These are phyloP conservation scores for Colletotrichum agaves DNA, from an alignment of 2,329 filamentous ascomycete species.

Conservation along the genomic window DNA sequence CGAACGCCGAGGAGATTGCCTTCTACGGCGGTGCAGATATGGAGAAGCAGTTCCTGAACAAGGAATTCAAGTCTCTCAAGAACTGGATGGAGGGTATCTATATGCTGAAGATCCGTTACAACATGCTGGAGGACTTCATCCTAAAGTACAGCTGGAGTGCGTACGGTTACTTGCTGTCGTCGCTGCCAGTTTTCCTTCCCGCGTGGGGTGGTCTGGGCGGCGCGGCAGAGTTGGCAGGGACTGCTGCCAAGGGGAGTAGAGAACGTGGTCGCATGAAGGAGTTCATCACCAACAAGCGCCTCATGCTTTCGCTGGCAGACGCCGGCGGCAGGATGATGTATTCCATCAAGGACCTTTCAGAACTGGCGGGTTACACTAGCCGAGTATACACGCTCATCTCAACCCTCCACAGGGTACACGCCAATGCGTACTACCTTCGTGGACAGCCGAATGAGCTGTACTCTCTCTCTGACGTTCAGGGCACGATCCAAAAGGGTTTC, in stretches of 20 bases:
- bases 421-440: slow-evolving; percentile 82
- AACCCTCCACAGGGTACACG: slow-evolving; percentile 92
- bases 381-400: slow-evolving; percentile 96
- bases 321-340: slow-evolving; percentile 99
- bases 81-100: slow-evolving; percentile 99
- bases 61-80: slow-evolving; percentile 91
- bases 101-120: slow-evolving; percentile 96
- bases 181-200: slow-evolving; percentile 91
- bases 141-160: slow-evolving; percentile 99
- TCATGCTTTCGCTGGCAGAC: slow-evolving; percentile 97
- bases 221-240: slow-evolving; percentile 71
- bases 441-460: slow-evolving; percentile 81
- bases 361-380: slow-evolving; percentile 94
- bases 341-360: slow-evolving; percentile 96
- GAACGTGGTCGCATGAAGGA: slow-evolving; percentile 94
- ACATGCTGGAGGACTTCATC: slow-evolving; percentile 98
- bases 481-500: slow-evolving; percentile 93
- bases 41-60: slow-evolving; percentile 91
- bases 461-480: slow-evolving; percentile 90
- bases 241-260: slow-evolving; percentile 63
- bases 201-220: slow-evolving; percentile 91
- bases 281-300: slow-evolving; percentile 98
- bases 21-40: slow-evolving; percentile 97
- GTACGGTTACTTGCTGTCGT: slow-evolving; percentile 93
- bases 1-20: slow-evolving; percentile 96